phyloP scores from a whole-genome alignment of 768 basidiomycete genomes.

The Lactarius deliciosus region DNA sequence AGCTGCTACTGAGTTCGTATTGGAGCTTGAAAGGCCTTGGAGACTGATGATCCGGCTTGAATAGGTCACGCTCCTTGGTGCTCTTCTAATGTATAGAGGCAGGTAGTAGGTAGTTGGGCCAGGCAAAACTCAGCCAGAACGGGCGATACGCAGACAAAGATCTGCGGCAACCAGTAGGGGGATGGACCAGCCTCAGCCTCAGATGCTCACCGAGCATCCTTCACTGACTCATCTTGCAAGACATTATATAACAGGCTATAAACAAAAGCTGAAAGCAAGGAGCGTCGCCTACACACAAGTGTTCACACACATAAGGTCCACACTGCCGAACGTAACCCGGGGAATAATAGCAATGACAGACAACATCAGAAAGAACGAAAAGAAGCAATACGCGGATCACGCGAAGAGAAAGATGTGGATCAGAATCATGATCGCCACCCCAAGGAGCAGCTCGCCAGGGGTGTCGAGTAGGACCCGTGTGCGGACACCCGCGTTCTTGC shows the following conservation, averaged over 20 bases:
- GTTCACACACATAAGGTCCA: not conserved
- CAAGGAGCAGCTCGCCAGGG: not conserved
- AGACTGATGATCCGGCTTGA: not conserved
- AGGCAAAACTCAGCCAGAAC: not conserved
- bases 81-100: not conserved
- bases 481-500: not conserved
- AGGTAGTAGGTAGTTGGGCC: not conserved
- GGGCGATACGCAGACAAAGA: not conserved
- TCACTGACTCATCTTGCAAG: not conserved
- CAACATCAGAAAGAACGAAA: not conserved
- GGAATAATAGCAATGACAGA: not conserved
- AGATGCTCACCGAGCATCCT: not conserved
- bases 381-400: not conserved
- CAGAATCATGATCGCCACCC: not conserved
- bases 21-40: not conserved
- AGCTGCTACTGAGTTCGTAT: not conserved
- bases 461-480: not conserved
- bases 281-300: not conserved
- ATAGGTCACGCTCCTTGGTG: not conserved
- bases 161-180: not conserved
- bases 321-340: not conserved
- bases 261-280: not conserved
- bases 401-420: slow-evolving; percentile 3
- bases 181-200: not conserved
- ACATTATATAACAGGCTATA: not conserved